Percentiles rank a stretch among this genome's conserved stretches.
Conservation (phyloP, 805 yeast genomes). For the Wickerhamomyces hampshirensis region DNA sequence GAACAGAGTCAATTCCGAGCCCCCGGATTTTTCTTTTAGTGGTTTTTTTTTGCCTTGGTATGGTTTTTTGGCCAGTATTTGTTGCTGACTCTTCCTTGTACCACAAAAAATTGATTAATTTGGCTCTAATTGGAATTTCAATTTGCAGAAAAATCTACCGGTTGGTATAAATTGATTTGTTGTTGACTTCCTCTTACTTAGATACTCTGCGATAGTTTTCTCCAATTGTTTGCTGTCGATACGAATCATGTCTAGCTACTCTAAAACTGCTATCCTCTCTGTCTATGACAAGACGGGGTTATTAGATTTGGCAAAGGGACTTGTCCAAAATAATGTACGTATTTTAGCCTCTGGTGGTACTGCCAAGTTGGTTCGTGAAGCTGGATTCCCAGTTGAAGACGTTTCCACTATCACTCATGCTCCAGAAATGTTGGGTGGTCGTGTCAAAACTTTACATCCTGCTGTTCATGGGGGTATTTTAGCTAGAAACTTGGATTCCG, state of each 20-base stretch:
- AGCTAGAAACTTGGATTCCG: constrained; percentile 89
- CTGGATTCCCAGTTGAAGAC: constrained; percentile 97
- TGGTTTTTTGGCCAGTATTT: neutral
- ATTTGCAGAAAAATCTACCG: neutral
- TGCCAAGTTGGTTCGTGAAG: constrained; percentile 88
- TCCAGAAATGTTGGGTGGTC: constrained; percentile 98
- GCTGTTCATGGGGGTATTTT: constrained; percentile 98
- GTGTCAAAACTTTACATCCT: constrained; percentile 97
- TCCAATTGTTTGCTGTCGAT: neutral
- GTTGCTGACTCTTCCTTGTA: constrained; percentile 9
- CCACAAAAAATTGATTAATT: constrained; percentile 9
- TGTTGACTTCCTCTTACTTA: too few relatives aligned
- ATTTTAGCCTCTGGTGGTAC: constrained; percentile 98
- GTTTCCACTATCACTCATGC: constrained; percentile 95
- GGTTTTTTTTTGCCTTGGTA: too few relatives aligned
- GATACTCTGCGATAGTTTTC: too few relatives aligned
- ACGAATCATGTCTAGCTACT: constrained; percentile 30
- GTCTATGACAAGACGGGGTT: constrained; percentile 98
- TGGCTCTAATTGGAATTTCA: neutral
- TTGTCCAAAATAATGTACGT: constrained; percentile 82
- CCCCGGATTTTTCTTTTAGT: too few relatives aligned
- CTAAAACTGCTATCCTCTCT: constrained; percentile 89
- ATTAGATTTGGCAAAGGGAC: constrained; percentile 93
- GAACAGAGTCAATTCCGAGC: neutral
- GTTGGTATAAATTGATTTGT: too few relatives aligned